Evolutionary conservation across 2,329 filamentous ascomycete species (phyloP).

Genomic region (Rachicladosporium sp.): DNA sequence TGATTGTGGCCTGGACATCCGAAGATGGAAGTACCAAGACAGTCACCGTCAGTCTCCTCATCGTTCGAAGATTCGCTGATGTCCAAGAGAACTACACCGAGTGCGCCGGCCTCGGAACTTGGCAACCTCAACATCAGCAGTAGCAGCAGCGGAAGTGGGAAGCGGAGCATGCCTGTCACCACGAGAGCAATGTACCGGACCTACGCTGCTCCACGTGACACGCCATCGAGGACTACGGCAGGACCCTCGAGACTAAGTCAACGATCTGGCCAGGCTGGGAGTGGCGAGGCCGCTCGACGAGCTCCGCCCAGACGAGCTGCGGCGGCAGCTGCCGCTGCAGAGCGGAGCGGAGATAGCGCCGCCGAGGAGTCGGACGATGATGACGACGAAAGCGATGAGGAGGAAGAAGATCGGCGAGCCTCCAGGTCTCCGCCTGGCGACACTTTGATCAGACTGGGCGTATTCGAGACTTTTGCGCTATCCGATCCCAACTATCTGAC

Average conservation of each 20-base stretch:
- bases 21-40: too few species aligned
- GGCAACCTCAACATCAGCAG: not conserved
- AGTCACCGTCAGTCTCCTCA: too few species aligned
- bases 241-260: not conserved
- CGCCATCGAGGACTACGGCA: not conserved
- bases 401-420: not conserved
- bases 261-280: constrained; percentile 1
- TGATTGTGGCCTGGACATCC: too few species aligned
- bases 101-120: not conserved
- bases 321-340: not conserved
- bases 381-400: constrained; percentile 1
- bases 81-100: not conserved
- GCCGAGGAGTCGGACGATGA: not conserved
- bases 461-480: too few species aligned
- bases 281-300: not conserved
- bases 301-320: not conserved
- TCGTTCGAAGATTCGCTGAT: not conserved
- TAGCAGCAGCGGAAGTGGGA: constrained; percentile 1
- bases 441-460: too few species aligned
- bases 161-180: constrained; percentile 2
- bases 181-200: constrained; percentile 1
- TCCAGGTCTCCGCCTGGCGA: too few species aligned
- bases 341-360: not conserved
- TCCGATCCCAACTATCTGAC: too few species aligned
- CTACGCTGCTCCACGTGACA: not conserved